Evolutionary conservation across 805 yeast genomes (phyloP).

Genomic region (Scheffersomyces coipomensis): DNA sequence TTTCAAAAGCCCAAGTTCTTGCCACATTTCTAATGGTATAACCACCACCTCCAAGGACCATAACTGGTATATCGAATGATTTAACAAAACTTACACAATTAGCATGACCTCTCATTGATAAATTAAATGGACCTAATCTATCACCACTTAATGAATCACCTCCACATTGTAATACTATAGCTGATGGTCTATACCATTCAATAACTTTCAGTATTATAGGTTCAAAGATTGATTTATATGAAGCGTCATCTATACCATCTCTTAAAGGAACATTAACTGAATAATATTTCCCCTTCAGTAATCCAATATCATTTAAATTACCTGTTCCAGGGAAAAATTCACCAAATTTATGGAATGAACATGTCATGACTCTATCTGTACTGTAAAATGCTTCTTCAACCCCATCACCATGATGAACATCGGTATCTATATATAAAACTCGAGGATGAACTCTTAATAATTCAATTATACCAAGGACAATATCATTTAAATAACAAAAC

Average conservation of each 20-base stretch:
- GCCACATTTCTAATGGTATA: constrained; percentile 97
- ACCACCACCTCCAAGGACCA: constrained; percentile 99
- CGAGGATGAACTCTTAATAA: constrained; percentile 86
- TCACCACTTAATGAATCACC: constrained; percentile 97
- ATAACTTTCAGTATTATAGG: constrained; percentile 76
- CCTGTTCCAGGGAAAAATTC: constrained; percentile 99
- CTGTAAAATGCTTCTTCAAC: constrained; percentile 97
- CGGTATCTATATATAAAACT: constrained; percentile 91
- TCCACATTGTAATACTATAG: constrained; percentile 95
- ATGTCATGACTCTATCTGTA: constrained; percentile 94
- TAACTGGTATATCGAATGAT: constrained; percentile 80
- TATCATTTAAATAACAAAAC: constrained; percentile 93
- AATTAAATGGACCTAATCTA: constrained; percentile 91
- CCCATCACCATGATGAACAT: constrained; percentile 97
- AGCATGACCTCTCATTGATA: constrained; percentile 93
- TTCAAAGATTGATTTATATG: constrained; percentile 82
- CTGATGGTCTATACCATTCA: constrained; percentile 92
- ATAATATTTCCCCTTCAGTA: constrained; percentile 87
- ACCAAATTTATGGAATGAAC: constrained; percentile 94
- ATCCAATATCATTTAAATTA: constrained; percentile 83
- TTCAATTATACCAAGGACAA: constrained; percentile 85
- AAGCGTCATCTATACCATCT: constrained; percentile 94
- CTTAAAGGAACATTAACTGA: constrained; percentile 89
- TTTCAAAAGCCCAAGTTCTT: constrained; percentile 91
- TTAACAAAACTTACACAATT: constrained; percentile 89